Evolutionary conservation across 768 basidiomycete species (phyloP).

Genomic region (Gloeostereum incarnatum): DNA sequence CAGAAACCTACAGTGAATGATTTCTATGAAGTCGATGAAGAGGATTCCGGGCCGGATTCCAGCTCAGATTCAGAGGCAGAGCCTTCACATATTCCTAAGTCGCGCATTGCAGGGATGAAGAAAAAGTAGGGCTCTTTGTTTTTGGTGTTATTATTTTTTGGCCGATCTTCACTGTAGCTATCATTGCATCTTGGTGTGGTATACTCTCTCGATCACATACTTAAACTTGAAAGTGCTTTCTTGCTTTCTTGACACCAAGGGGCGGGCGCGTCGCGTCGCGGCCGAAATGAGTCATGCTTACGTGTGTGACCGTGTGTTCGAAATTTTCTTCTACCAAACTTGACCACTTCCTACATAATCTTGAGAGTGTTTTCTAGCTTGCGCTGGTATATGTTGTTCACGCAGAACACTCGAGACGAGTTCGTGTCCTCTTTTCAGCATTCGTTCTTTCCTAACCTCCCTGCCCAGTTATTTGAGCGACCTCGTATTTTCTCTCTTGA

Average conservation of each 20-base stretch:
- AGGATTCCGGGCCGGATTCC: constrained; percentile 28
- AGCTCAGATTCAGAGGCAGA: constrained; percentile 21
- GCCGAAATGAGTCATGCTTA: no score
- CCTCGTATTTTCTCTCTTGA: constrained; percentile 71
- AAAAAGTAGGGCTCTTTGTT: background rate
- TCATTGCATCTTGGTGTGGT: no score
- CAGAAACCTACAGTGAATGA: constrained; percentile 20
- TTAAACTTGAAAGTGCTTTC: no score
- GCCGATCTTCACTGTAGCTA: no score
- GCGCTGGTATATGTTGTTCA: constrained; percentile 64
- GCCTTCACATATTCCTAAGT: constrained; percentile 53
- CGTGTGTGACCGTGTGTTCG: background rate
- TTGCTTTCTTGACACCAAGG: no score
- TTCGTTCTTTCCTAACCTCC: background rate
- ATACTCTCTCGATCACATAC: no score
- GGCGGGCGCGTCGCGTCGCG: no score
- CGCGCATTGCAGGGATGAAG: constrained; percentile 40
- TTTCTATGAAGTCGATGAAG: constrained; percentile 28
- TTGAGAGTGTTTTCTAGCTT: no score
- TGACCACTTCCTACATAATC: no score
- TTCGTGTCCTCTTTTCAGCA: constrained; percentile 23
- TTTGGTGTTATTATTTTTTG: no score
- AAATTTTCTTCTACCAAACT: background rate
- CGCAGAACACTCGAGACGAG: constrained; percentile 86
- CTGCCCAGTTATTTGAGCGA: constrained; percentile 79